A percentile compares a stretch with the other conserved stretches of the same genome.
Evolutionary conservation across 148 eudicot species (phyloP).

Genomic region (Persicaria tinctoria): DNA sequence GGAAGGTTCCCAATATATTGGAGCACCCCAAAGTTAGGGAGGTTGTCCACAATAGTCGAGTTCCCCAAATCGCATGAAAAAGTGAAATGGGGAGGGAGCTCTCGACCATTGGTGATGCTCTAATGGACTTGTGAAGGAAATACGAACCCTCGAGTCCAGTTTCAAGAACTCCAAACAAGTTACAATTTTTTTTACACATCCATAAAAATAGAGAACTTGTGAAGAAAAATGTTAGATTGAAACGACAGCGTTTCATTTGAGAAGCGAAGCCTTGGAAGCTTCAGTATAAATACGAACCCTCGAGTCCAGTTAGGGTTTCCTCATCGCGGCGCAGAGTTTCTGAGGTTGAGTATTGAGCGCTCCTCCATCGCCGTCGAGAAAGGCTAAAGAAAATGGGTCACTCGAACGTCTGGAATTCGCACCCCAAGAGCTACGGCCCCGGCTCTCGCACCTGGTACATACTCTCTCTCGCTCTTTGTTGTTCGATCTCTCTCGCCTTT

Average conservation of each 20-base stretch:
- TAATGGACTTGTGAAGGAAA: no score
- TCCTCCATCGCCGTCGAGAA: not conserved
- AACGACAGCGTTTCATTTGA: not conserved
- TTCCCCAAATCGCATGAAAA: no score
- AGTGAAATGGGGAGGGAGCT: no score
- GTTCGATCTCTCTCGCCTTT: not conserved
- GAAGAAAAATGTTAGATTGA: no score
- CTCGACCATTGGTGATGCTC: no score
- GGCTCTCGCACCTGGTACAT: constrained; percentile 7
- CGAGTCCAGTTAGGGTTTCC: not conserved
- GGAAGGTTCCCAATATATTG: no score
- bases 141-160: no score
- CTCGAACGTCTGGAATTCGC: constrained; percentile 10
- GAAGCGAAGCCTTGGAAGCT: not conserved
- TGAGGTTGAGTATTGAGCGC: not conserved
- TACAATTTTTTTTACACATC: no score
- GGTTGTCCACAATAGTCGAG: no score
- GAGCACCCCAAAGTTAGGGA: no score
- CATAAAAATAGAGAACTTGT: no score
- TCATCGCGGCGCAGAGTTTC: not conserved
- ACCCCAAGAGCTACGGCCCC: constrained; percentile 9
- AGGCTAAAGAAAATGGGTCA: constrained; percentile 5
- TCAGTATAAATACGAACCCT: not conserved
- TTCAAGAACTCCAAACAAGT: no score
- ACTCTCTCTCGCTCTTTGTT: not conserved